These are phyloP conservation scores for Trichomonas vaginalis DNA, from an alignment of 208 protist species.

Conservation along the genomic window DNA sequence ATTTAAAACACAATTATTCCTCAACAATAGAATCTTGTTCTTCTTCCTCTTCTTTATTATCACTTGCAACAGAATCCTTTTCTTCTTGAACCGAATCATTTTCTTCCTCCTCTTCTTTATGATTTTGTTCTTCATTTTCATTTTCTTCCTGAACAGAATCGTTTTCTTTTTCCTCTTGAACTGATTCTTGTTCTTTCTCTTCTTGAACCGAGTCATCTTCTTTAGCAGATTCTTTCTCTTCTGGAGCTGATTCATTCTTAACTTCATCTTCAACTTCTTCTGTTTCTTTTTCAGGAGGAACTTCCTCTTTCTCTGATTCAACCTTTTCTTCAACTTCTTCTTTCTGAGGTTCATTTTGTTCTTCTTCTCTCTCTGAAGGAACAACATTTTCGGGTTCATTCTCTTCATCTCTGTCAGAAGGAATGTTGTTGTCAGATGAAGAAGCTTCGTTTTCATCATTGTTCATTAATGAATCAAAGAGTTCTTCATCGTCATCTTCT, in stretches of 20 bases:
- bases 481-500: not conserved
- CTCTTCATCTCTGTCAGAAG: not conserved
- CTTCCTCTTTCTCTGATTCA: too few species aligned
- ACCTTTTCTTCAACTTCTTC: not conserved
- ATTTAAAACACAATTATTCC: too few species aligned
- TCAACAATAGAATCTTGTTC: too few species aligned
- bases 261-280: not conserved
- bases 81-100: not conserved
- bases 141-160: not conserved
- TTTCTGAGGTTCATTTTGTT: not conserved
- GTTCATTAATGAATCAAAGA: not conserved
- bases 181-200: not conserved
- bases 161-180: not conserved
- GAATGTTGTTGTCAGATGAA: not conserved
- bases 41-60: too few species aligned
- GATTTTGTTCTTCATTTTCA: not conserved
- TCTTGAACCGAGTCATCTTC: not conserved
- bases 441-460: not conserved
- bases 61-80: not conserved
- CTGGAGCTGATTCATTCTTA: not conserved
- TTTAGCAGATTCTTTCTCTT: not conserved
- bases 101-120: not conserved
- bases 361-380: too few species aligned
- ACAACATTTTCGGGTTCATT: not conserved
- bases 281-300: not conserved